Conservation (phyloP, 106 monocot species). For the Acanthochlamys bracteata region DNA sequence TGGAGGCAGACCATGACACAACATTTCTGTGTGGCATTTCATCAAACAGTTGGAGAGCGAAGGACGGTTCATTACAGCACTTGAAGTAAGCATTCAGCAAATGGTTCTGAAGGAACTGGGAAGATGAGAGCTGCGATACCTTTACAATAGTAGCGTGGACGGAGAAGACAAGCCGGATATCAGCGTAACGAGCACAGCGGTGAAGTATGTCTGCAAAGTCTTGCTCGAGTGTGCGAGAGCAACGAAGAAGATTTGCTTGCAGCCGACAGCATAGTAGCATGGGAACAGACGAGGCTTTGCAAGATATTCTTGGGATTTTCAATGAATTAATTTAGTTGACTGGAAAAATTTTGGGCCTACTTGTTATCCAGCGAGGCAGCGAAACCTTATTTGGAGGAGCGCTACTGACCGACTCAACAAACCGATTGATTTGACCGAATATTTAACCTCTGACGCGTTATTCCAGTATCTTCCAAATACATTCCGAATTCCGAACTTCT, state of each 20-base stretch:
- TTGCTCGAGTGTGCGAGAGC: neutral
- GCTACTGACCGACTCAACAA: no score
- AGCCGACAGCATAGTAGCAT: neutral
- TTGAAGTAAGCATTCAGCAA: constrained; percentile 77
- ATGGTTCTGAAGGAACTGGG: constrained; percentile 75
- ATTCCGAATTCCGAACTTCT: no score
- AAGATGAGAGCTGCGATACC: constrained; percentile 18
- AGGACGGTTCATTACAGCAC: constrained; percentile 12
- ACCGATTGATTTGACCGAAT: no score
- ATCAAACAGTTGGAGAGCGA: constrained; percentile 44
- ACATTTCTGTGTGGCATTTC: constrained; percentile 57
- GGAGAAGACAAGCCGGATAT: constrained; percentile 24
- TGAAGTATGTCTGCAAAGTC: constrained; percentile 32
- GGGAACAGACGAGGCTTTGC: neutral
- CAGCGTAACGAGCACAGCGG: constrained; percentile 24
- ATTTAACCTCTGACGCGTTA: no score
- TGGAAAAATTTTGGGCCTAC: no score
- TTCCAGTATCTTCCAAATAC: no score
- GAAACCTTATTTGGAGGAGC: no score
- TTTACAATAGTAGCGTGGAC: constrained; percentile 46
- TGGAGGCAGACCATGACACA: constrained; percentile 53
- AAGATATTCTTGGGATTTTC: neutral
- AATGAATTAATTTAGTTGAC: no score
- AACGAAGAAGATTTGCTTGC: neutral
- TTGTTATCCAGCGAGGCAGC: no score